phyloP scores from a whole-genome alignment of 78 protist species.

The Dictyostelium firmibasis region DNA sequence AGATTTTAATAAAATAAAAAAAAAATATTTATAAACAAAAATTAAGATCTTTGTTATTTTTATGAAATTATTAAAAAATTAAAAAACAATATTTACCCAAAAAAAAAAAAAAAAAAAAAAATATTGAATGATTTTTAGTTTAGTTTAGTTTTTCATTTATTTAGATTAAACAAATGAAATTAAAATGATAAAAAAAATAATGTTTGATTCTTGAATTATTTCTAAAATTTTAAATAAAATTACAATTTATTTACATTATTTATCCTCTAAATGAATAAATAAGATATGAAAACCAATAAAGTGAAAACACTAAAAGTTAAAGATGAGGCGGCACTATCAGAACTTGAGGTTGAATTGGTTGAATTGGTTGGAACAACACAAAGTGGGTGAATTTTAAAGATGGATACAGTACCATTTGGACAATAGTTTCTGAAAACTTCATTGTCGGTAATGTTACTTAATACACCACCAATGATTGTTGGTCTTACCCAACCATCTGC shows the following conservation, averaged over 20 bases:
- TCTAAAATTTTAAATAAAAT: too few species aligned
- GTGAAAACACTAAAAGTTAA: neutral
- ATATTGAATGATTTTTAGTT: too few species aligned
- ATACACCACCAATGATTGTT: slow-evolving; percentile 17
- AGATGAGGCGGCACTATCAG: neutral
- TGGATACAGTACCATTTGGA: neutral
- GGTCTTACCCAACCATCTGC: neutral
- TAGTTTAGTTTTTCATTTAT: too few species aligned
- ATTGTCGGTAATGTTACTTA: slow-evolving; percentile 16
- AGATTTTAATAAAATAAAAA: too few species aligned
- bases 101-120: too few species aligned
- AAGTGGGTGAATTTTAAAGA: neutral
- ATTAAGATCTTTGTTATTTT: too few species aligned
- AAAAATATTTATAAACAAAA: too few species aligned
- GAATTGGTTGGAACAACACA: neutral
- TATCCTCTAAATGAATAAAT: neutral
- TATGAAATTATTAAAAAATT: too few species aligned
- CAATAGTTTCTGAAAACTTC: slow-evolving; percentile 11
- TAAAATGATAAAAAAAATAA: too few species aligned
- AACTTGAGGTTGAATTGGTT: neutral
- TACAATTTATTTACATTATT: neutral
- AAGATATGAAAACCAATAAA: neutral
- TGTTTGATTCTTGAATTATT: too few species aligned
- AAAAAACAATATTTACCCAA: too few species aligned
- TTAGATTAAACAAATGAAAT: too few species aligned